These are phyloP conservation scores for Scedosporium boydii DNA, from an alignment of 2,329 filamentous ascomycete species.

Conservation along the genomic window DNA sequence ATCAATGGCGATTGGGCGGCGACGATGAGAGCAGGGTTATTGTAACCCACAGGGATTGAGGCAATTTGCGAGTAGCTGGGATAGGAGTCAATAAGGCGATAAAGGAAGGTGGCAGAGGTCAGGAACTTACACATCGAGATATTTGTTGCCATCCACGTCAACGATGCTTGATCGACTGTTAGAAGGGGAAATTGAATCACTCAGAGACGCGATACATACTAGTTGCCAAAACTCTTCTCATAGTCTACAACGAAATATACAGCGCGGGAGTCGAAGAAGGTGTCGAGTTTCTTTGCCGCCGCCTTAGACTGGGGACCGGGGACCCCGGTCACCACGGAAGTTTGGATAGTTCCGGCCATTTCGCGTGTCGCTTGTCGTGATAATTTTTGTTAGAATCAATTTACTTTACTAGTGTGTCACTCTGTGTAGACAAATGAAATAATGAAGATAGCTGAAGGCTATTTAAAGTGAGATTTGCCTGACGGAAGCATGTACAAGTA, in stretches of 20 bases:
- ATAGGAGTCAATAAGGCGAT: neutral
- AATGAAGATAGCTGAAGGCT: too few species aligned
- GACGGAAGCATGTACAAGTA: too few species aligned
- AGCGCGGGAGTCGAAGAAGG: conserved; percentile 41
- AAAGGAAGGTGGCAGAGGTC: conserved; percentile 9
- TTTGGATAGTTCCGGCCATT: conserved; percentile 24
- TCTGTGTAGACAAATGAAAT: too few species aligned
- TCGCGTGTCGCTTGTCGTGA: conserved; percentile 7
- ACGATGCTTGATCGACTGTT: conserved; percentile 23
- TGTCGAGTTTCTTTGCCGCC: conserved; percentile 30
- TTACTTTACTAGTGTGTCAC: too few species aligned
- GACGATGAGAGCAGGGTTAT: conserved; percentile 67
- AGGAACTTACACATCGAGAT: conserved; percentile 34
- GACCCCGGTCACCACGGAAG: conserved; percentile 25
- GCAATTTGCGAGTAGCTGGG: conserved; percentile 78
- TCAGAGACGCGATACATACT: conserved; percentile 17
- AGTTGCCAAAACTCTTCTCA: conserved; percentile 41
- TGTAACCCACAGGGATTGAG: conserved; percentile 87
- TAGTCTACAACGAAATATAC: conserved; percentile 45
- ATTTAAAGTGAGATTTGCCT: too few species aligned
- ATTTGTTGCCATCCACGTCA: conserved; percentile 39
- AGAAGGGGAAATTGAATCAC: neutral
- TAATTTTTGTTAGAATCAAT: too few species aligned
- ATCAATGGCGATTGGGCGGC: conserved; percentile 70
- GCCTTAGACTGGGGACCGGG: conserved; percentile 30